Percentiles rank a stretch among this genome's conserved stretches.
Evolutionary conservation across 345 rosid genomes (phyloP).

Genomic region (Bruguiera gymnorhiza): DNA sequence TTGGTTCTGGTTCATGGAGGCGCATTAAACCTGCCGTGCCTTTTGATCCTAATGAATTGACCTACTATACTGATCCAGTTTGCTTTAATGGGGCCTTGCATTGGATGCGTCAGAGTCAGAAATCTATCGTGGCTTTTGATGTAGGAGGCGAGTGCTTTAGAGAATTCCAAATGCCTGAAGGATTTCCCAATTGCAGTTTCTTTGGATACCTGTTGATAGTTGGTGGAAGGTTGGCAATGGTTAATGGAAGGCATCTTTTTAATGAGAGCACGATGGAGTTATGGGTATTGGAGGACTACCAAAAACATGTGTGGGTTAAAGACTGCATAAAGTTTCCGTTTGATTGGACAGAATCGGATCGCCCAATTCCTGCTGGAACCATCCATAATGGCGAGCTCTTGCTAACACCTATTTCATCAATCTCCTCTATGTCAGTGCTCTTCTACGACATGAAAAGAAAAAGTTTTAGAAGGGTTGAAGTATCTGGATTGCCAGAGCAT

Average conservation of each 20-base stretch:
- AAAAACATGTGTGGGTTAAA: background rate
- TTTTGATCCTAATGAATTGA: conserved; percentile 1
- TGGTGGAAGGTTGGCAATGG: background rate
- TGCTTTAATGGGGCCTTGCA: conserved; percentile 4
- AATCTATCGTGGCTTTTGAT: conserved; percentile 1
- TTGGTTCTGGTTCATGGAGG: conserved; percentile 1
- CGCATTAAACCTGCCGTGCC: background rate
- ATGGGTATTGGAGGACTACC: background rate
- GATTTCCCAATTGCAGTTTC: background rate
- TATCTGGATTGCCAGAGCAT: background rate
- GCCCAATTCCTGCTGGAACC: background rate
- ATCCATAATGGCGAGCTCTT: background rate
- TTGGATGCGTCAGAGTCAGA: background rate
- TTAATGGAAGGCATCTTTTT: background rate
- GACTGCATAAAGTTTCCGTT: background rate
- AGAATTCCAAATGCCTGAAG: background rate
- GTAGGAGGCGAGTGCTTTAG: conserved; percentile 4
- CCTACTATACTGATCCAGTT: background rate
- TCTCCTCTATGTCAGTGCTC: background rate
- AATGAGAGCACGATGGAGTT: background rate
- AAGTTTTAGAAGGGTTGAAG: background rate
- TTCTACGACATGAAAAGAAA: background rate
- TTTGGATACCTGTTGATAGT: background rate
- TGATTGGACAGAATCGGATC: background rate
- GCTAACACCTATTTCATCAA: background rate